Evolutionary conservation across 108 stramenopile species (phyloP), one percentile per base, ranked within the genome.

Genomic region (Skeletonema costatum): DNA sequence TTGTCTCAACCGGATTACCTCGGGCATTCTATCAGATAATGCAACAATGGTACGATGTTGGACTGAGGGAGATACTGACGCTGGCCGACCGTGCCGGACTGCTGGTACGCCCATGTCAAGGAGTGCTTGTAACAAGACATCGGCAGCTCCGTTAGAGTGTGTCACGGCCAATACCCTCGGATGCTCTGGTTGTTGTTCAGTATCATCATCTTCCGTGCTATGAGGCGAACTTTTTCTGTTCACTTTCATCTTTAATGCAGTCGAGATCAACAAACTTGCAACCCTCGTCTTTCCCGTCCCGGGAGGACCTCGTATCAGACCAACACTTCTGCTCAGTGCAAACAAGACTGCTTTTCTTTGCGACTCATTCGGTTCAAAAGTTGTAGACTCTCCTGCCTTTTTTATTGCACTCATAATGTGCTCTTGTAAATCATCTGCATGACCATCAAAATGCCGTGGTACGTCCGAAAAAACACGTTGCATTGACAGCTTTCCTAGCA

Each of bases 121-220:
- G 36, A 92, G 58, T 5, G 89, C 91, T 64, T 87, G 66, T 16
- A 92, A 48, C n/a, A 92, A 33, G 4, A 90, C 89, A 80, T 92
- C 91, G 1, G 91, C 91, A 13, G 91, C 91, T 29, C 89, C 89
- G 44, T 92, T 92, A 30, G 76, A 78, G 50, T 92, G 91, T 10
- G 89, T 74, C 2, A 92, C 91, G 3, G 89, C 91, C 48, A 92
- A 65, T 32, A 92, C 80, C 38, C 88, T 64, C 36, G 78, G 74
- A 60, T 44, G 65, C 2, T 33, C 60, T 10, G n/a, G 10, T 12
- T 14, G 53, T 60, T 5, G 32, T 64, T 59, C 17, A 14, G 48
- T 68, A 16, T 48, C 64, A 38, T 80, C 32, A 32, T 33, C 33
- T 44, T 44, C 44, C 7, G 50, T 44, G 6, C 64, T 60, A 10